Evolutionary conservation across 106 monocot species (phyloP).

Genomic region (Amphibolis antarctica): DNA sequence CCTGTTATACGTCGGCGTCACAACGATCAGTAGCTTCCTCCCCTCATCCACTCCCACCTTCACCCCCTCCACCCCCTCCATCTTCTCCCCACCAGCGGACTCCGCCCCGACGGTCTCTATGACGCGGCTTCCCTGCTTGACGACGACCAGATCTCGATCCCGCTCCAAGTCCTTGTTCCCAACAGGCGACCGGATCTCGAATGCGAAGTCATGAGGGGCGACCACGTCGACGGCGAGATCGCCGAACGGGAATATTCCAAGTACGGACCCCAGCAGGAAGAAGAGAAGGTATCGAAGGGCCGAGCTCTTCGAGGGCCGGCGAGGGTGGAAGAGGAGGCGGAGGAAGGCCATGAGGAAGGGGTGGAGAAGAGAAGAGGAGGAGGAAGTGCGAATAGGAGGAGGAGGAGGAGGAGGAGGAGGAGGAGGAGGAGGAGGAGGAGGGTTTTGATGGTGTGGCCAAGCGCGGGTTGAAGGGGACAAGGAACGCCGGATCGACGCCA

Average conservation of each 20-base stretch:
- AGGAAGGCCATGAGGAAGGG: neutral
- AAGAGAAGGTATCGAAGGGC: neutral
- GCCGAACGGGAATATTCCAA: constrained; percentile 2
- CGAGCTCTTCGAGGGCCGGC: neutral
- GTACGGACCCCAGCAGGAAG: neutral
- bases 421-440: neutral
- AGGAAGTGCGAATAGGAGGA: neutral
- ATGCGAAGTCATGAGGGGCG: neutral
- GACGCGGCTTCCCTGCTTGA: neutral
- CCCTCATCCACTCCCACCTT: neutral
- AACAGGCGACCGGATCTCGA: neutral
- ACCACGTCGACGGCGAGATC: neutral
- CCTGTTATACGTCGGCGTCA: constrained; percentile 83
- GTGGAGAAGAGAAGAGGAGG: neutral
- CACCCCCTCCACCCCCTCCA: neutral
- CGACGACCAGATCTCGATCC: neutral
- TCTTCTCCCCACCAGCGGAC: neutral
- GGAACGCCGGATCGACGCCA: too few species aligned
- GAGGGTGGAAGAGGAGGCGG: neutral
- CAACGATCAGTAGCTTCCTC: constrained; percentile 59
- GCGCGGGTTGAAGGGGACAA: too few species aligned
- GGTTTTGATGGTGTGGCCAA: neutral
- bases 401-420: neutral
- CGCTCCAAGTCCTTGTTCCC: neutral
- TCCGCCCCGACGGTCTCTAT: neutral